phyloP scores from a whole-genome alignment of 352 stramenopile species.

The Phytopythium cucurbitacearum region DNA sequence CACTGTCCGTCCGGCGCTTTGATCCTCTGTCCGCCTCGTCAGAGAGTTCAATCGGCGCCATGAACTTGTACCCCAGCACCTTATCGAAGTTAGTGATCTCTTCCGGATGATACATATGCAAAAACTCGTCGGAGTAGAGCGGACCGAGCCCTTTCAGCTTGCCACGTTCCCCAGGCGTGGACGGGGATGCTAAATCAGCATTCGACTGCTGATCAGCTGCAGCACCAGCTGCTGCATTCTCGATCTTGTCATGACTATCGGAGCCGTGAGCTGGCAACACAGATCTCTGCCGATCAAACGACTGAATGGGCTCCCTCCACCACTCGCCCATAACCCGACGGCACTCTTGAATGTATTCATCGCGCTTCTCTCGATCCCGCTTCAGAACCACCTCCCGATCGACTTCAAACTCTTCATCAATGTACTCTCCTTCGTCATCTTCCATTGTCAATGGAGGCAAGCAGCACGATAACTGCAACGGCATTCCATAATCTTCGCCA shows the following conservation, averaged over 20 bases:
- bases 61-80: slow-evolving; percentile 84
- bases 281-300: slow-evolving; percentile 55
- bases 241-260: background rate
- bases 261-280: slow-evolving; percentile 4
- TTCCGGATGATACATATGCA: slow-evolving; percentile 83
- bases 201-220: too few species aligned
- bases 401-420: slow-evolving; percentile 20
- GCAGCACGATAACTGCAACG: slow-evolving; percentile 29
- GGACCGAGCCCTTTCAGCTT: slow-evolving; percentile 4
- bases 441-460: slow-evolving; percentile 24
- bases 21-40: slow-evolving; percentile 51
- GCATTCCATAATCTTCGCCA: slow-evolving; percentile 15
- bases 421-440: slow-evolving; percentile 22
- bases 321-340: slow-evolving; percentile 75
- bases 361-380: slow-evolving; percentile 49
- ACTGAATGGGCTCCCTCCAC: slow-evolving; percentile 81
- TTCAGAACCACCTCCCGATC: slow-evolving; percentile 15
- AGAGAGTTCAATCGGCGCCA: slow-evolving; percentile 77
- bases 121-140: slow-evolving; percentile 60
- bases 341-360: slow-evolving; percentile 77
- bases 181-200: background rate
- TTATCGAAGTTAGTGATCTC: slow-evolving; percentile 86
- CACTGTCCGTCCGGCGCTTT: slow-evolving; percentile 40
- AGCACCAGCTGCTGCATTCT: background rate
- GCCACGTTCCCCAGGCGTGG: background rate